Conservation (phyloP, 495 filamentous ascomycete species). For the Cudoniella acicularis region DNA sequence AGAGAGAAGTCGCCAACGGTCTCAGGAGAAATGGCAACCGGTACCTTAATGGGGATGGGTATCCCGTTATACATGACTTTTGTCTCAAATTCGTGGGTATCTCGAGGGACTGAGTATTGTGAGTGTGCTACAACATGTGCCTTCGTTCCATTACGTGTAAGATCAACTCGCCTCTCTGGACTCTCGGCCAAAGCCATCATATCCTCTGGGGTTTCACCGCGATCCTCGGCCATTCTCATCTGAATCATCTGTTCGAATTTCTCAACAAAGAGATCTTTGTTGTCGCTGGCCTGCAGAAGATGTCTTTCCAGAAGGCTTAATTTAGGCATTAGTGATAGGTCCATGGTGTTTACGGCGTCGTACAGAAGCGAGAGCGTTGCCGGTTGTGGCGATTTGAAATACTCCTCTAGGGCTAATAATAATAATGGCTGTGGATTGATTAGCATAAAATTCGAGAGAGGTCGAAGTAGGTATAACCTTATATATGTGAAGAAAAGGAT, state of each 20-base stretch:
- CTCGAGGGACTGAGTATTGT: conserved; percentile 69
- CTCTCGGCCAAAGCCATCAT: conserved; percentile 41
- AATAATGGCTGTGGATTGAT: conserved; percentile 67
- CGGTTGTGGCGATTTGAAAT: conserved; percentile 87
- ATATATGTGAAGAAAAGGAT: conserved; percentile 99
- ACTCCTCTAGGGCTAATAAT: conserved; percentile 92
- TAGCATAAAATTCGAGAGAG: neutral
- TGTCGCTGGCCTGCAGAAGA: conserved; percentile 85
- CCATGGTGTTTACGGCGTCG: conserved; percentile 92
- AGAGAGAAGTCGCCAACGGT: conserved; percentile 97
- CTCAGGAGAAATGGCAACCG: conserved; percentile 87
- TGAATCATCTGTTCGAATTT: conserved; percentile 96
- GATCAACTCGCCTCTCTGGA: conserved; percentile 41
- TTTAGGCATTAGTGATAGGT: conserved; percentile 88
- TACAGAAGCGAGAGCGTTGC: conserved; percentile 90
- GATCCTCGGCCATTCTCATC: conserved; percentile 51
- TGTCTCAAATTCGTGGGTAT: conserved; percentile 97
- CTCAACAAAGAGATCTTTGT: conserved; percentile 94
- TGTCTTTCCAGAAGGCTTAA: conserved; percentile 78
- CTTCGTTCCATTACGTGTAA: conserved; percentile 51
- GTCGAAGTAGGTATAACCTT: conserved; percentile 56
- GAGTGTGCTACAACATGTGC: conserved; percentile 44
- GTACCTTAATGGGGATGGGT: conserved; percentile 93
- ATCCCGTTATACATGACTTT: conserved; percentile 92
- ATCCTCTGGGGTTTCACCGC: conserved; percentile 35